phyloP scores from a whole-genome alignment of 805 yeast species.

The Barnettozyma populi region DNA sequence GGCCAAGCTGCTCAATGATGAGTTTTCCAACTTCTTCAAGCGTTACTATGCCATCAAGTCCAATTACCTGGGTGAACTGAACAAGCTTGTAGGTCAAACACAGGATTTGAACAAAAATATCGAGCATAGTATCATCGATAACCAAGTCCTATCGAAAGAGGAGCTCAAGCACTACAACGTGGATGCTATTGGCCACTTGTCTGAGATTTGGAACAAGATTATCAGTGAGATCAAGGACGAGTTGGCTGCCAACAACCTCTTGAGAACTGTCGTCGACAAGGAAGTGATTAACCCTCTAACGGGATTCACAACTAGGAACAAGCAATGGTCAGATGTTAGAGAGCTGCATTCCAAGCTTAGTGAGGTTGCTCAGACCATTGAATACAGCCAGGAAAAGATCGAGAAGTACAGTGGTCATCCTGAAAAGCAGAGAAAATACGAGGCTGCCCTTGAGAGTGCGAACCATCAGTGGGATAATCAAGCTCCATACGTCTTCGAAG shows the following conservation, averaged over 20 bases:
- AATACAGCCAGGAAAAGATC: slow-evolving; percentile 35
- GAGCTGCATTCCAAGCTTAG: slow-evolving; percentile 36
- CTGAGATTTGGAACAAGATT: slow-evolving; percentile 40
- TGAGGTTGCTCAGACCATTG: slow-evolving; percentile 39
- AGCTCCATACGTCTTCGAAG: slow-evolving; percentile 72
- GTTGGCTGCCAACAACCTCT: slow-evolving; percentile 43
- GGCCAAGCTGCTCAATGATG: slow-evolving; percentile 51
- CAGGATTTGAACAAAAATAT: slow-evolving; percentile 31
- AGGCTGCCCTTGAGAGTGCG: slow-evolving; percentile 36
- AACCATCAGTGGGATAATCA: slow-evolving; percentile 67
- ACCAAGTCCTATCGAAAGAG: slow-evolving; percentile 37
- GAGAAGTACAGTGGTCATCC: slow-evolving; percentile 29
- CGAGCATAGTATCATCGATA: slow-evolving; percentile 29
- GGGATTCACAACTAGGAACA: slow-evolving; percentile 47
- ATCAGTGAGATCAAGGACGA: slow-evolving; percentile 40
- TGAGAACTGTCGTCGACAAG: slow-evolving; percentile 40
- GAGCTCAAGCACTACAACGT: slow-evolving; percentile 43
- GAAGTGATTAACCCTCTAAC: slow-evolving; percentile 54
- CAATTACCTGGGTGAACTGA: slow-evolving; percentile 18
- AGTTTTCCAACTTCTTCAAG: slow-evolving; percentile 56
- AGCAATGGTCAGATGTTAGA: slow-evolving; percentile 50
- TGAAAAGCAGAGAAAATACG: slow-evolving; percentile 28
- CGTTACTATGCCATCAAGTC: slow-evolving; percentile 30
- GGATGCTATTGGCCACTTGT: slow-evolving; percentile 41
- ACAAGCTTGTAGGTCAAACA: slow-evolving; percentile 16